Conservation (phyloP, 306 rosid genomes). For the Rosa lucieae region DNA sequence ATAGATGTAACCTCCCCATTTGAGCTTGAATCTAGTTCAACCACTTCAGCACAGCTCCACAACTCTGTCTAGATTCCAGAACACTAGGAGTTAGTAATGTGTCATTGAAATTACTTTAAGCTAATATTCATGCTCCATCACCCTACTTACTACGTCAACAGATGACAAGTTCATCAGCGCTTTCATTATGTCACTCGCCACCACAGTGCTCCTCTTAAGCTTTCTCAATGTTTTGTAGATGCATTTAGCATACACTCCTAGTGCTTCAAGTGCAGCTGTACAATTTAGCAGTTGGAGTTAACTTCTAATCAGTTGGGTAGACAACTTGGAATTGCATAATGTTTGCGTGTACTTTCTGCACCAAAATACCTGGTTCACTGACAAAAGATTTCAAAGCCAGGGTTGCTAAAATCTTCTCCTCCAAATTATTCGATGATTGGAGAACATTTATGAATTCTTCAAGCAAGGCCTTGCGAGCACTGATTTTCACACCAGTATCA, state of each 20-base stretch:
- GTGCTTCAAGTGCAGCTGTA: conserved; percentile 68
- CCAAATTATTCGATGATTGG: conserved; percentile 70
- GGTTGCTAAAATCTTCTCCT: conserved; percentile 75
- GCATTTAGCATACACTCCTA: conserved; percentile 70
- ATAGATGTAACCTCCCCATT: conserved; percentile 81
- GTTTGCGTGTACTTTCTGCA: neutral
- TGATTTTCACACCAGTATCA: conserved; percentile 67
- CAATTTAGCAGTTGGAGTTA: conserved; percentile 25
- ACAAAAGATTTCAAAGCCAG: conserved; percentile 74
- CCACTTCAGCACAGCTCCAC: conserved; percentile 80
- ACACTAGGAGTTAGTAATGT: conserved; percentile 24
- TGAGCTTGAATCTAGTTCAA: conserved; percentile 58
- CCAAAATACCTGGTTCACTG: conserved; percentile 56
- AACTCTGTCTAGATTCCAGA: conserved; percentile 57
- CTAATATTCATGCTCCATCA: conserved; percentile 12
- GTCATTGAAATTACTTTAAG: neutral
- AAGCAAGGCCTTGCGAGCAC: conserved; percentile 75
- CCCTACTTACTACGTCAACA: conserved; percentile 66
- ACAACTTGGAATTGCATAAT: neutral
- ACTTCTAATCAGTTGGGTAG: neutral
- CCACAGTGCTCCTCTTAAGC: conserved; percentile 61
- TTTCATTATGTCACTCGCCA: conserved; percentile 62
- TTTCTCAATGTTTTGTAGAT: conserved; percentile 70
- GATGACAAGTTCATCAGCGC: conserved; percentile 75
- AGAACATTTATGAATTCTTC: conserved; percentile 63